Evolutionary conservation across 192 early-diverging fungal species (phyloP), one percentile per base, ranked within the genome.

Genomic region (Endogone sp.): DNA sequence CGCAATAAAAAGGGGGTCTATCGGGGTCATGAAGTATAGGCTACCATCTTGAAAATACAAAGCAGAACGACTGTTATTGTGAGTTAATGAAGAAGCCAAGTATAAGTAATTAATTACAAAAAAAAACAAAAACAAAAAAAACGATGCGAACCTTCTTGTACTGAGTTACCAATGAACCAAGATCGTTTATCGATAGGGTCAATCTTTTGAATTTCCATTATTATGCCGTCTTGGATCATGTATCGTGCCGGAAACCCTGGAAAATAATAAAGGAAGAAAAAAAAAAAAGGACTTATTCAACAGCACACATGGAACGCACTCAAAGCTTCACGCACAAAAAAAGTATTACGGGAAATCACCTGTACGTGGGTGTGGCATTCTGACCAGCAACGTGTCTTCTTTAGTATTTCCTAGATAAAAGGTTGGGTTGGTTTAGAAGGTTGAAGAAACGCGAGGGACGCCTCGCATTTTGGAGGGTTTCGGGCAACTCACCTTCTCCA

Each of bases 1-100:
- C 3, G 76, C 64, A 31, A 83, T 70, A 63, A 83, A 83, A 0
- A 83, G 28, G 0, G 81, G 78, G 66, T 83, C 81, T 27, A 78
- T 71, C 9, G 69, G 75, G 27, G 81, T 83, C 64, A 74, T 77
- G 9, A 78, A 24, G 56, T 76, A 78, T 27, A 83, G n/a, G 55
- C 71, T 66, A 54, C 81, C 81, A 60, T 83, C 81, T 83, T 25
- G 3, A 25, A 56, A 32, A 20, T 21, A 13, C 55, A 22, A 21
- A 26, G 2, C 10, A 21, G 24, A 3, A 23, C 9, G 25, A 32
- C 61, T 9, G 22, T 16, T 11, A 8, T 56, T 24, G 27, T 0
- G 28, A 3, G 26, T 30, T 2, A 21, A 63, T 63, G 4, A 31
- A n/a, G n/a, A n/a, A n/a, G n/a, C n/a, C n/a, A n/a, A n/a, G n/a